Evolutionary conservation across 768 basidiomycete species (phyloP).

Genomic region (Agrocybe pediades): DNA sequence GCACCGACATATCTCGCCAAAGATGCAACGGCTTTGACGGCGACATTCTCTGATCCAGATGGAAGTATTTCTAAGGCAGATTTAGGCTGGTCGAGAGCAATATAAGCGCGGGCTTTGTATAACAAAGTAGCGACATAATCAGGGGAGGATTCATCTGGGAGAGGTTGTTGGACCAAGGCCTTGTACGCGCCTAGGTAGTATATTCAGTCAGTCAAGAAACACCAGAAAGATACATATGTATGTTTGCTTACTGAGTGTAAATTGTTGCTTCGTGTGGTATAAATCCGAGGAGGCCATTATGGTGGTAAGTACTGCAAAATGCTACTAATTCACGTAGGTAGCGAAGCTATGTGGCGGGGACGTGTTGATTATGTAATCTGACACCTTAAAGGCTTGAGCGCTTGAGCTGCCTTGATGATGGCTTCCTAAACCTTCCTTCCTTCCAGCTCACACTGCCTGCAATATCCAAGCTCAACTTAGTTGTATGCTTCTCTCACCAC

Average conservation of each 20-base stretch:
- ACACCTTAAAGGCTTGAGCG: not conserved
- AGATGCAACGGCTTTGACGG: slow-evolving; percentile 69
- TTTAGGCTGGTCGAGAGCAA: slow-evolving; percentile 66
- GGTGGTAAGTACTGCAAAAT: not conserved
- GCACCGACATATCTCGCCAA: slow-evolving; percentile 71
- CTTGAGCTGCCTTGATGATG: too few species aligned
- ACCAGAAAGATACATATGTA: not conserved
- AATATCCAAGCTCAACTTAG: too few species aligned
- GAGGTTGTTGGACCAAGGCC: slow-evolving; percentile 50
- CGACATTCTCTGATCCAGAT: slow-evolving; percentile 58
- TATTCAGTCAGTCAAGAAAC: not conserved
- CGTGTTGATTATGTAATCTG: slow-evolving; percentile 9
- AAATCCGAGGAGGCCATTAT: slow-evolving; percentile 35
- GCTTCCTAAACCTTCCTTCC: too few species aligned
- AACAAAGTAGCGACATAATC: slow-evolving; percentile 68
- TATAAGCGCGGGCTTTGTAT: slow-evolving; percentile 77
- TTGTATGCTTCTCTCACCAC: too few species aligned
- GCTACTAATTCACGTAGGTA: not conserved
- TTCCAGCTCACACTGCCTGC: too few species aligned
- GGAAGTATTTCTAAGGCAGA: slow-evolving; percentile 61
- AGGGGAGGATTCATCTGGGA: slow-evolving; percentile 62
- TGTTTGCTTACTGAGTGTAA: slow-evolving; percentile 58
- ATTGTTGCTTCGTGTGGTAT: slow-evolving; percentile 54
- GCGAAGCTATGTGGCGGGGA: not conserved
- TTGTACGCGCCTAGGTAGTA: slow-evolving; percentile 62